phyloP scores from a whole-genome alignment of 371 early-diverging fungal species.

The Lichtheimia hyalospora region DNA sequence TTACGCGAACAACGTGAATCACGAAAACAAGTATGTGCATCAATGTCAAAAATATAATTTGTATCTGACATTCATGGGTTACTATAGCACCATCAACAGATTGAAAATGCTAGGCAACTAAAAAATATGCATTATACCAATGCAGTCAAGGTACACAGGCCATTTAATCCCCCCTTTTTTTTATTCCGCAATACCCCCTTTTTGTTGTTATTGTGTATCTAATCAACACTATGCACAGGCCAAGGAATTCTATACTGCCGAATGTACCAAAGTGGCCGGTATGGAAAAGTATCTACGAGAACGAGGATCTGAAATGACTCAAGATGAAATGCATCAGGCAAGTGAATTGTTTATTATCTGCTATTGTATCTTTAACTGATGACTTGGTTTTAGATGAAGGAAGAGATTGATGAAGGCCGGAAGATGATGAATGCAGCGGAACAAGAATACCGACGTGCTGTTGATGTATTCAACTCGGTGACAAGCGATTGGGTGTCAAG shows the following conservation, averaged over 20 bases:
- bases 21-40: slow-evolving; percentile 27
- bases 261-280: slow-evolving; percentile 23
- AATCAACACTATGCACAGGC: not conserved
- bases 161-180: not conserved
- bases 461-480: slow-evolving; percentile 28
- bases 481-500: slow-evolving; percentile 34
- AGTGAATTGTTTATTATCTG: not conserved
- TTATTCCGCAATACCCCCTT: not conserved
- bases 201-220: not conserved
- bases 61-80: not conserved
- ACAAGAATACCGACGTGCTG: slow-evolving; percentile 38
- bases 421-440: slow-evolving; percentile 26
- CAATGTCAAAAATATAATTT: not conserved
- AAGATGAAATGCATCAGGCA: slow-evolving; percentile 16
- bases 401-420: slow-evolving; percentile 19
- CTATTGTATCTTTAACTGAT: not conserved
- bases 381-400: slow-evolving; percentile 1
- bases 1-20: slow-evolving; percentile 40
- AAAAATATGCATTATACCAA: slow-evolving; percentile 39
- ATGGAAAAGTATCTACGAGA: slow-evolving; percentile 23
- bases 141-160: slow-evolving; percentile 36
- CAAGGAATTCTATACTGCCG: slow-evolving; percentile 20
- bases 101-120: slow-evolving; percentile 42
- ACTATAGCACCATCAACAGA: slow-evolving; percentile 38
- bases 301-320: slow-evolving; percentile 12